phyloP scores from a whole-genome alignment of 2,329 filamentous ascomycete genomes.

The Nemania diffusa region DNA sequence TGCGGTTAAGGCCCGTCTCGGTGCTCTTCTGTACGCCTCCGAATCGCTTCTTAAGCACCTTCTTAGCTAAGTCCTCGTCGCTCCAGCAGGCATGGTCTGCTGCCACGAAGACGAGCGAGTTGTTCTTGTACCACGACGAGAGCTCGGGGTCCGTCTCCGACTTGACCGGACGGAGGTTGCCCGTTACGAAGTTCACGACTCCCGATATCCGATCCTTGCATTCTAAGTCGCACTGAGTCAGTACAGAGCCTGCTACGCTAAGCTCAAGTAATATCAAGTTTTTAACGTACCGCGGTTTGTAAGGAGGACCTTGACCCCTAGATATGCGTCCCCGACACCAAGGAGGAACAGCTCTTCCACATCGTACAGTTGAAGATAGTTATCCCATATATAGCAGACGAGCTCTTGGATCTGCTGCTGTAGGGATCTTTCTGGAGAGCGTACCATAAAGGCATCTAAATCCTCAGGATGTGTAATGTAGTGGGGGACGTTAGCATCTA shows the following conservation, averaged over 20 bases:
- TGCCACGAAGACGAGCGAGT: conserved; percentile 83
- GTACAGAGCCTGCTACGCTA: not conserved
- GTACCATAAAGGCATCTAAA: conserved; percentile 59
- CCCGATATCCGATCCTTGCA: conserved; percentile 75
- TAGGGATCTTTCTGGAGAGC: conserved; percentile 58
- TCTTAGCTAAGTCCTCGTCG: conserved; percentile 67
- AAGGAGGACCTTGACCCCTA: conserved; percentile 83
- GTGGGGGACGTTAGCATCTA: conserved; percentile 91
- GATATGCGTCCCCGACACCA: conserved; percentile 89
- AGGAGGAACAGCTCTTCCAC: conserved; percentile 83
- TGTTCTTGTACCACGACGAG: conserved; percentile 83
- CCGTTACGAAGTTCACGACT: conserved; percentile 83
- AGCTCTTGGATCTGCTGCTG: conserved; percentile 76
- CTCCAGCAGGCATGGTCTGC: conserved; percentile 80
- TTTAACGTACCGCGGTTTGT: conserved; percentile 72
- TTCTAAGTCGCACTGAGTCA: conserved; percentile 53
- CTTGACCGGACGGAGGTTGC: conserved; percentile 79
- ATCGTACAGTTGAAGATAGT: conserved; percentile 86
- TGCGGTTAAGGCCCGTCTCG: conserved; percentile 60
- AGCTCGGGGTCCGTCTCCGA: conserved; percentile 80
- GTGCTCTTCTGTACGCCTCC: conserved; percentile 66
- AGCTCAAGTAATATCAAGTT: not conserved
- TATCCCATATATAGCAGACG: conserved; percentile 92
- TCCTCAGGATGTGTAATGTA: conserved; percentile 74
- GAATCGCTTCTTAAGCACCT: conserved; percentile 69